A percentile compares a stretch with the other conserved stretches of the same genome.
These are phyloP conservation scores for Coemansia guatemalensis DNA, from an alignment of 192 early-diverging fungal species.

Conservation along the genomic window DNA sequence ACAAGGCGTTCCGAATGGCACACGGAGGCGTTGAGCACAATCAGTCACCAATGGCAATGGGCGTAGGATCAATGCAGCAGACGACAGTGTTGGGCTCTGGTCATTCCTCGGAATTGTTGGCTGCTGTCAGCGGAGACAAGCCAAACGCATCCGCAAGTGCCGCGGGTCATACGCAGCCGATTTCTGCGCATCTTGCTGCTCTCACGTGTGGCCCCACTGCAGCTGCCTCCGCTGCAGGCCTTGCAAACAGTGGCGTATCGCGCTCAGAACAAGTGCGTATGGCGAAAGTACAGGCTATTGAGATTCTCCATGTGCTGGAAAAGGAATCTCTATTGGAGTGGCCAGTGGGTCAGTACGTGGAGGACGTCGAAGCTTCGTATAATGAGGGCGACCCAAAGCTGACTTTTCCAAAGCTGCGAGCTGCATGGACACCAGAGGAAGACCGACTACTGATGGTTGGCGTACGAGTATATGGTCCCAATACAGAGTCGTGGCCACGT, in stretches of 20 bases:
- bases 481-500: conserved; percentile 75
- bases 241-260: neutral
- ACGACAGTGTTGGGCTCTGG: conserved; percentile 3
- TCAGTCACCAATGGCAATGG: too few species aligned
- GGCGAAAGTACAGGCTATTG: conserved; percentile 43
- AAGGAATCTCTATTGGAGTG: conserved; percentile 28
- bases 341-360: conserved; percentile 22
- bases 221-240: neutral
- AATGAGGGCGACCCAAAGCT: conserved; percentile 24
- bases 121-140: neutral
- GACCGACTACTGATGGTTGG: conserved; percentile 70
- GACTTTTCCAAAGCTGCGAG: conserved; percentile 49
- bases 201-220: neutral
- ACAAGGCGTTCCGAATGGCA: conserved; percentile 35
- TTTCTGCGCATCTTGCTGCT: too few species aligned
- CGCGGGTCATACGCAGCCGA: too few species aligned
- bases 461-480: conserved; percentile 70
- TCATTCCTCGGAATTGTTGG: conserved; percentile 1
- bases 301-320: conserved; percentile 29
- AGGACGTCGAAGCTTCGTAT: conserved; percentile 42
- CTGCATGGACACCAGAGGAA: conserved; percentile 78
- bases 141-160: neutral
- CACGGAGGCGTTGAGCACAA: neutral
- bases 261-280: conserved; percentile 32
- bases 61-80: conserved; percentile 1